Evolutionary conservation across 1,284 basidiomycete genomes (phyloP).

Genomic region (Boletus sp.): DNA sequence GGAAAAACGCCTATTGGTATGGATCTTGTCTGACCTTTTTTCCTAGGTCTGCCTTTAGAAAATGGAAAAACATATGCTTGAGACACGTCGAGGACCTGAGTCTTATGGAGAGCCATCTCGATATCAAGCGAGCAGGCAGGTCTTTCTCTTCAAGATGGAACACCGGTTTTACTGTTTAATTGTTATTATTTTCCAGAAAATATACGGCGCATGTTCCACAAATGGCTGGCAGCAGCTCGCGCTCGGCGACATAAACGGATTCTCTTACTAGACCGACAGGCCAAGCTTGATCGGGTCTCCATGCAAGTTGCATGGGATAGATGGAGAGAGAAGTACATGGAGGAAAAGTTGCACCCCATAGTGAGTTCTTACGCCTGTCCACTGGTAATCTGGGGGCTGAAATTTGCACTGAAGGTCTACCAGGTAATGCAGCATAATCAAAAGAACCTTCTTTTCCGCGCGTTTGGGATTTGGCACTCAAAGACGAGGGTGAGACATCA

Average conservation of each 20-base stretch:
- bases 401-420: constrained; percentile 47
- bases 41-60: constrained; percentile 52
- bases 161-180: constrained; percentile 4
- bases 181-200: constrained; percentile 44
- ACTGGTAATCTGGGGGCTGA: constrained; percentile 8
- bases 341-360: constrained; percentile 57
- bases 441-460: constrained; percentile 55
- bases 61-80: constrained; percentile 60
- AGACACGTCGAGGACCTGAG: constrained; percentile 66
- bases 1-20: not conserved
- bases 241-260: constrained; percentile 54
- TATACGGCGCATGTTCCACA: constrained; percentile 62
- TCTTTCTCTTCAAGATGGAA: not conserved
- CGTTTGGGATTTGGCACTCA: constrained; percentile 69
- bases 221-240: constrained; percentile 62
- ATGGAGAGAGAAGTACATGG: constrained; percentile 68
- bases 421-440: constrained; percentile 55
- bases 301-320: constrained; percentile 64
- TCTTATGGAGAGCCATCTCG: constrained; percentile 76
- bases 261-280: constrained; percentile 56
- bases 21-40: constrained; percentile 5
- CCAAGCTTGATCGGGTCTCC: constrained; percentile 50
- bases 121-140: constrained; percentile 71
- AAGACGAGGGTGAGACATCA: constrained; percentile 56
- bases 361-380: constrained; percentile 38